phyloP scores from a whole-genome alignment of 2,329 filamentous ascomycete species.

The Colletotrichum sp. region DNA sequence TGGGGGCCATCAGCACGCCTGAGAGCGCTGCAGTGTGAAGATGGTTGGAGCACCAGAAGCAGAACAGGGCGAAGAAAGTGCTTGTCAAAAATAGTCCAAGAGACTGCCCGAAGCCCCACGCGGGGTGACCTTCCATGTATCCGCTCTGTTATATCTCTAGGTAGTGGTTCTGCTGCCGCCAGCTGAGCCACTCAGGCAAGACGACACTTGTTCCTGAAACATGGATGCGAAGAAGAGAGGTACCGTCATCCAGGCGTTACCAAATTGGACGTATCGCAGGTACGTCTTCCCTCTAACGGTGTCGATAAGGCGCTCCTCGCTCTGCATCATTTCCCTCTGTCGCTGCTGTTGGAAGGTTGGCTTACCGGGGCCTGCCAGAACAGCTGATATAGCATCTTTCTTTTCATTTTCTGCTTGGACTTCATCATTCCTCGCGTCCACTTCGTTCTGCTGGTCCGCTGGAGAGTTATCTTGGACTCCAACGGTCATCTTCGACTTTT shows the following conservation, averaged over 20 bases:
- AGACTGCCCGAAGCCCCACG: not conserved
- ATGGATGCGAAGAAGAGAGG: not conserved
- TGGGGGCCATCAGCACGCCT: not conserved
- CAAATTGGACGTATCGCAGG: not conserved
- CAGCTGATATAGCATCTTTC: not conserved
- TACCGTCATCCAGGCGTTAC: not conserved
- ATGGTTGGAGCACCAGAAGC: not conserved
- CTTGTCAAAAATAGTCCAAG: not conserved
- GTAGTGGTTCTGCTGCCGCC: not conserved
- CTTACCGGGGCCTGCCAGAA: not conserved
- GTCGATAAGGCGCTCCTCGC: not conserved
- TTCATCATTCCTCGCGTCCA: fast-evolving
- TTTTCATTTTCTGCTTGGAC: not conserved
- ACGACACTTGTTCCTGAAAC: not conserved
- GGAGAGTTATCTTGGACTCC: not conserved
- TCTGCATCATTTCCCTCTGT: not conserved
- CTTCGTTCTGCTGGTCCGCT: not conserved
- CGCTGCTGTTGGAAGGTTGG: not conserved
- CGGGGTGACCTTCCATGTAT: not conserved
- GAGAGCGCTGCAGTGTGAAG: not conserved
- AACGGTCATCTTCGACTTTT: not conserved
- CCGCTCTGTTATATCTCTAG: not conserved
- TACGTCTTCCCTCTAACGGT: not conserved
- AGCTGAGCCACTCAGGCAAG: not conserved
- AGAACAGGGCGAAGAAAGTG: not conserved